phyloP scores from a whole-genome alignment of 2,329 filamentous ascomycete species.

The Cytospora chrysosperma region DNA sequence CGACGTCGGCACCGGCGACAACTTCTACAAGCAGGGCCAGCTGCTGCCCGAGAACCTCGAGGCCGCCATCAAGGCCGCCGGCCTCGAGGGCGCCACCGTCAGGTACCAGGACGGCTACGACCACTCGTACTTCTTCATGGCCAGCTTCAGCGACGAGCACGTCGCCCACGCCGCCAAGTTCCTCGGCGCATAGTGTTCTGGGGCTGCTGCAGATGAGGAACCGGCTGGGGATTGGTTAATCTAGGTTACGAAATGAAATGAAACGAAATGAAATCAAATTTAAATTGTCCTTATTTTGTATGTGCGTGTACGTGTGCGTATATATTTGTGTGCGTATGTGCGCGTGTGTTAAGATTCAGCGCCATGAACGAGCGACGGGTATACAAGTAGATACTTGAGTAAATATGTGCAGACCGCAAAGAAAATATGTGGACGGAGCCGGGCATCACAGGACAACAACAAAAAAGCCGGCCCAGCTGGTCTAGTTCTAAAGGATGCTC shows the following conservation, averaged over 20 bases:
- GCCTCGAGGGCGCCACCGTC: slow-evolving; percentile 70
- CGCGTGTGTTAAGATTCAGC: neutral
- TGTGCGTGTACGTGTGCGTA: too few species aligned
- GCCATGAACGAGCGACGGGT: slow-evolving; percentile 21
- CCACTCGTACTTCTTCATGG: slow-evolving; percentile 97
- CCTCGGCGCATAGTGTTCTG: slow-evolving; percentile 50
- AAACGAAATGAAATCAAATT: neutral
- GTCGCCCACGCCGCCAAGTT: slow-evolving; percentile 89
- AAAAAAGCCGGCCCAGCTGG: neutral
- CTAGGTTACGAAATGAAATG: neutral
- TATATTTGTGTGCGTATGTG: neutral
- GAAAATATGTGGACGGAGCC: slow-evolving; percentile 2
- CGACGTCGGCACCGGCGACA: slow-evolving; percentile 91
- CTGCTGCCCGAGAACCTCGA: slow-evolving; percentile 91
- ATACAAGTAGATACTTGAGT: slow-evolving; percentile 14
- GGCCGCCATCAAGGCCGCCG: slow-evolving; percentile 72
- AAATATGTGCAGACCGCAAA: neutral
- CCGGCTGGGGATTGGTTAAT: too few species aligned
- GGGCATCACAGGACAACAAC: too few species aligned
- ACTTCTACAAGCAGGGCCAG: slow-evolving; percentile 94
- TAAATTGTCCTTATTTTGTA: neutral
- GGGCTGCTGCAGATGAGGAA: too few species aligned
- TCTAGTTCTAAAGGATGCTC: slow-evolving; percentile 1
- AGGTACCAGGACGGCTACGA: slow-evolving; percentile 92
- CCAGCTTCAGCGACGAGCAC: slow-evolving; percentile 86